These are phyloP conservation scores for Tylopilus plumbeoviolaceoides DNA, from an alignment of 768 basidiomycete species.

Conservation along the genomic window DNA sequence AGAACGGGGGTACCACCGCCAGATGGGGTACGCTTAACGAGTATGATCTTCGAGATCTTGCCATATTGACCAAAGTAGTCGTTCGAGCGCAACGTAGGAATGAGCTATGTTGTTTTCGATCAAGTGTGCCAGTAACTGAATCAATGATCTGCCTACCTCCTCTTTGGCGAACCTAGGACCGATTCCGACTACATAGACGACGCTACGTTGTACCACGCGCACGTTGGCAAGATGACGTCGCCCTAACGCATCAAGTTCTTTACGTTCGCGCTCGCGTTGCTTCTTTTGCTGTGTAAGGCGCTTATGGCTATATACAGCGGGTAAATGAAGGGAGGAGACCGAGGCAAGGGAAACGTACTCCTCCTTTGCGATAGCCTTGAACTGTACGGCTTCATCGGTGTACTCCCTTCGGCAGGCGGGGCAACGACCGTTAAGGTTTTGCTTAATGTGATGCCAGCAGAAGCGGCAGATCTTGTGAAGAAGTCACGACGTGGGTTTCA, in stretches of 20 bases:
- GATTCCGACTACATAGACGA: conserved; percentile 94
- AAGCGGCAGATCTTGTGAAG: conserved; percentile 89
- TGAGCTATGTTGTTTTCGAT: conserved; percentile 49
- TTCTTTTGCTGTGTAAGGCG: conserved; percentile 94
- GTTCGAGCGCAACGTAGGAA: conserved; percentile 86
- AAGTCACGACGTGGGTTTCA: conserved; percentile 13
- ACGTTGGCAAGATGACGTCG: conserved; percentile 88
- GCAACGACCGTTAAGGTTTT: conserved; percentile 92
- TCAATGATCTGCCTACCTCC: conserved; percentile 58
- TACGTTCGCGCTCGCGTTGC: conserved; percentile 89
- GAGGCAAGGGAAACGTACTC: conserved; percentile 61
- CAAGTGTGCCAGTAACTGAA: neutral
- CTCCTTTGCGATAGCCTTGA: conserved; percentile 91
- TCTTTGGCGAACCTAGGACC: conserved; percentile 93
- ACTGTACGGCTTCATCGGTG: conserved; percentile 89
- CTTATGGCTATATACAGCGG: conserved; percentile 65
- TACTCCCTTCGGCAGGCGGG: conserved; percentile 94
- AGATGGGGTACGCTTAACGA: conserved; percentile 83
- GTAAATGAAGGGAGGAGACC: conserved; percentile 5
- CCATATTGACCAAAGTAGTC: conserved; percentile 99
- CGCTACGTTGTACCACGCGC: conserved; percentile 93
- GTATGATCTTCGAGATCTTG: conserved; percentile 92
- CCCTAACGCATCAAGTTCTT: conserved; percentile 84
- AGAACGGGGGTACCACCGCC: conserved; percentile 71
- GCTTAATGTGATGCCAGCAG: conserved; percentile 98